These are phyloP conservation scores for Claviceps lovelessii DNA, from an alignment of 2,329 filamentous ascomycete genomes.

Conservation along the genomic window DNA sequence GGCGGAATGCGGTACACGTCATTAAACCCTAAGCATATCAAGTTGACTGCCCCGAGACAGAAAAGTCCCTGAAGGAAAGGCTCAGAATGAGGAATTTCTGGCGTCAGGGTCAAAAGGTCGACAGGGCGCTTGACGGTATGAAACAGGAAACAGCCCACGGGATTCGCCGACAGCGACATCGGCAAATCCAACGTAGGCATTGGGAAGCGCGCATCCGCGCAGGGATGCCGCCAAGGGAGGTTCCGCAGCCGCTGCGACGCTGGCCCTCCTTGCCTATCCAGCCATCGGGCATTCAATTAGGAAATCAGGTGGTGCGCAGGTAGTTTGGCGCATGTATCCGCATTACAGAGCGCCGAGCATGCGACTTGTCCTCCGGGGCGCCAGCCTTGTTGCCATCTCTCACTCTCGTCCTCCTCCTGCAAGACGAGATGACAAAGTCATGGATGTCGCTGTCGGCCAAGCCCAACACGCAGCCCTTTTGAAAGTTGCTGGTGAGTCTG, in stretches of 20 bases:
- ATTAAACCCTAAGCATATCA: too few species aligned
- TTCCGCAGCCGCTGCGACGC: slow-evolving; percentile 1
- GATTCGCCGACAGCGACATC: slow-evolving; percentile 4
- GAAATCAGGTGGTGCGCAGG: too few species aligned
- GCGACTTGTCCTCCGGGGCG: background rate
- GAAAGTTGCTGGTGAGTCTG: background rate
- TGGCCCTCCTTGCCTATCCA: background rate
- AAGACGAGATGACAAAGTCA: background rate
- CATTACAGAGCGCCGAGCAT: background rate
- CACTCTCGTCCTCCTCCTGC: background rate
- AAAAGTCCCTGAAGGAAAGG: too few species aligned
- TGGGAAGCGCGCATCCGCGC: slow-evolving; percentile 1
- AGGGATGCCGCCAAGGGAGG: background rate
- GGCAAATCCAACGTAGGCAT: slow-evolving; percentile 1
- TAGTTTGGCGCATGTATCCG: background rate
- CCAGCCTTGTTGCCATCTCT: background rate
- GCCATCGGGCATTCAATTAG: background rate
- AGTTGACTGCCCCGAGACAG: too few species aligned
- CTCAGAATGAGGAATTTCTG: too few species aligned
- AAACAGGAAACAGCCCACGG: slow-evolving; percentile 1
- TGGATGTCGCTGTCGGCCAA: too few species aligned
- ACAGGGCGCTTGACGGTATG: background rate
- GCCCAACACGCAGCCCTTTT: too few species aligned
- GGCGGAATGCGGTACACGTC: too few species aligned
- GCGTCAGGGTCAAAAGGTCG: background rate